phyloP scores from a whole-genome alignment of 139 green algal genomes.

The Limnomonas spitsbergensis region DNA sequence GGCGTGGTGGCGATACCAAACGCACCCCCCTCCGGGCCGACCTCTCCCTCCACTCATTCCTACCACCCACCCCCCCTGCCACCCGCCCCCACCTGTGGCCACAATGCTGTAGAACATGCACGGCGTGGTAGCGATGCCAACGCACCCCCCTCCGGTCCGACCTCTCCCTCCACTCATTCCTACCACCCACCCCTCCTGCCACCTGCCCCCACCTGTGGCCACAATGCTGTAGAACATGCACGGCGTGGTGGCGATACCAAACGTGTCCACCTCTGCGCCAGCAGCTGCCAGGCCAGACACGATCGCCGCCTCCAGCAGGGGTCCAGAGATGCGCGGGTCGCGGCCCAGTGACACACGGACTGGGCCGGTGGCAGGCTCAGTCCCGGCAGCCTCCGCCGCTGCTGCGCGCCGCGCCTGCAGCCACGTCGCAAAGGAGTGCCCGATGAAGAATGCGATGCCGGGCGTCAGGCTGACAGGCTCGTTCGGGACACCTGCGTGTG shows the following conservation, averaged over 20 bases:
- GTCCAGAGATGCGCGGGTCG: conserved; percentile 77
- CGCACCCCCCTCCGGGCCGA: too few relatives aligned
- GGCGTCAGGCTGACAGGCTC: conserved; percentile 73
- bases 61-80: too few relatives aligned
- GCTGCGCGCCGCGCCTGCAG: conserved; percentile 40
- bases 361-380: not conserved
- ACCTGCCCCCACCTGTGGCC: not conserved
- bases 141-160: too few relatives aligned
- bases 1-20: too few relatives aligned
- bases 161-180: too few relatives aligned
- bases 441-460: conserved; percentile 74
- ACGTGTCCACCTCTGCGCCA: conserved; percentile 64
- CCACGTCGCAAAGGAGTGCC: conserved; percentile 71
- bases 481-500: conserved; percentile 57
- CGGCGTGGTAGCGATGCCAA: too few relatives aligned
- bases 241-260: conserved; percentile 87
- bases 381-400: not conserved
- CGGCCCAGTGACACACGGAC: conserved; percentile 10
- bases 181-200: too few relatives aligned
- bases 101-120: too few relatives aligned
- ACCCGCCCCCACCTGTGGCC: too few relatives aligned
- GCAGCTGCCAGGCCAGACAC: conserved; percentile 56
- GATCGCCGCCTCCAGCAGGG: conserved; percentile 49
- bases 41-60: too few relatives aligned
- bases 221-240: conserved; percentile 94